phyloP scores from a whole-genome alignment of 2,329 filamentous ascomycete species.

The Beauveria sp. region DNA sequence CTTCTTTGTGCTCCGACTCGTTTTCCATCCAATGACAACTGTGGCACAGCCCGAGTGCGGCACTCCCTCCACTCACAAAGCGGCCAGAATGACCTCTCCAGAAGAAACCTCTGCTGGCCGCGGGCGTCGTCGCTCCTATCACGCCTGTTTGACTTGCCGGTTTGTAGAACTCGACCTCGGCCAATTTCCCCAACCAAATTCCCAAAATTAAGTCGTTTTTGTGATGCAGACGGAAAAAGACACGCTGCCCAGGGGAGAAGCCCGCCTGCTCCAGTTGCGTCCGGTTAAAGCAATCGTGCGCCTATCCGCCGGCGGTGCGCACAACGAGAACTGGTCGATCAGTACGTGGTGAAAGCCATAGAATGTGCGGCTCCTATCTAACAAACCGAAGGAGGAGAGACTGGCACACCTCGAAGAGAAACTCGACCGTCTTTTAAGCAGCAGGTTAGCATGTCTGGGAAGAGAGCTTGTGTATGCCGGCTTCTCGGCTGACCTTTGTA shows the following conservation, averaged over 20 bases:
- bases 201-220: background rate
- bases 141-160: slow-evolving; percentile 41
- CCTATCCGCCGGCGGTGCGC: slow-evolving; percentile 32
- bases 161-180: slow-evolving; percentile 18
- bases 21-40: background rate
- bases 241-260: slow-evolving; percentile 43
- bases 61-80: background rate
- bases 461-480: background rate
- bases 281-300: slow-evolving; percentile 39
- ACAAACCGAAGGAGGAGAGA: slow-evolving; percentile 35
- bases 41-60: background rate
- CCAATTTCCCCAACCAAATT: background rate
- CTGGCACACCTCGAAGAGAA: slow-evolving; percentile 45
- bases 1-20: background rate
- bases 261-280: slow-evolving; percentile 43
- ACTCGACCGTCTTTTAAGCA: slow-evolving; percentile 40
- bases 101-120: slow-evolving; percentile 24
- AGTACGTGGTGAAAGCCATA: slow-evolving; percentile 24
- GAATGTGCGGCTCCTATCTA: slow-evolving; percentile 1
- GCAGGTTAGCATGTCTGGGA: slow-evolving; percentile 18
- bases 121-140: slow-evolving; percentile 31
- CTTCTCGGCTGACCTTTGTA: background rate
- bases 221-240: slow-evolving; percentile 31
- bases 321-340: slow-evolving; percentile 34
- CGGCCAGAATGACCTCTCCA: slow-evolving; percentile 22